Evolutionary conservation across 345 rosid species (phyloP).

Genomic region (Rhodamnia rubescens): DNA sequence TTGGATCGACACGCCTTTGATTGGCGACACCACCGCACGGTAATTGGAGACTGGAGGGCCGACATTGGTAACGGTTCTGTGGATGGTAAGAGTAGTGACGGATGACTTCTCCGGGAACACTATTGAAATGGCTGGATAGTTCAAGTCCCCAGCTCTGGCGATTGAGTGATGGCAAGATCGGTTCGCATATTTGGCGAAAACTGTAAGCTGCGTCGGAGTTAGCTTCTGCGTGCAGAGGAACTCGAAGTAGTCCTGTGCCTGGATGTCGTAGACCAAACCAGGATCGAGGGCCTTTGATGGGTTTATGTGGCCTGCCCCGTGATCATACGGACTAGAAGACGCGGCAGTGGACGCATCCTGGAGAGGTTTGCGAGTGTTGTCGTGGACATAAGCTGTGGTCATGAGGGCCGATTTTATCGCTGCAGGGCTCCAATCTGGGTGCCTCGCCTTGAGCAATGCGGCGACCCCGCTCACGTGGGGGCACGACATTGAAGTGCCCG

Average conservation of each 20-base stretch:
- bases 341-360: constrained; percentile 42
- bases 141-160: constrained; percentile 56
- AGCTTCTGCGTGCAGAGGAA: constrained; percentile 77
- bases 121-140: constrained; percentile 83
- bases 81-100: constrained; percentile 27
- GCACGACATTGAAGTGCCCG: constrained; percentile 95
- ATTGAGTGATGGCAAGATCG: constrained; percentile 48
- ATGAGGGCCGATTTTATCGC: constrained; percentile 87
- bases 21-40: constrained; percentile 44
- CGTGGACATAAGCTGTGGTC: constrained; percentile 94
- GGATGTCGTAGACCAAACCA: constrained; percentile 73
- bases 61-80: constrained; percentile 71
- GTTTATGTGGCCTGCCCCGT: constrained; percentile 85
- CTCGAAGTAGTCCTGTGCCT: constrained; percentile 67
- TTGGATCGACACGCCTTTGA: constrained; percentile 46
- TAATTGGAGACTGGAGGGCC: constrained; percentile 57
- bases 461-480: constrained; percentile 95
- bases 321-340: constrained; percentile 59
- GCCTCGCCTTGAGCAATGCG: constrained; percentile 75
- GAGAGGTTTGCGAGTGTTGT: constrained; percentile 46
- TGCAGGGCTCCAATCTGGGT: constrained; percentile 91
- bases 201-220: constrained; percentile 44
- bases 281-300: constrained; percentile 75
- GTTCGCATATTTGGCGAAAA: constrained; percentile 57
- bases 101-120: constrained; percentile 43